A percentile compares a stretch with the other conserved stretches of the same genome.
phyloP scores from a whole-genome alignment of 805 yeast species.

The Metschnikowia proteae region DNA sequence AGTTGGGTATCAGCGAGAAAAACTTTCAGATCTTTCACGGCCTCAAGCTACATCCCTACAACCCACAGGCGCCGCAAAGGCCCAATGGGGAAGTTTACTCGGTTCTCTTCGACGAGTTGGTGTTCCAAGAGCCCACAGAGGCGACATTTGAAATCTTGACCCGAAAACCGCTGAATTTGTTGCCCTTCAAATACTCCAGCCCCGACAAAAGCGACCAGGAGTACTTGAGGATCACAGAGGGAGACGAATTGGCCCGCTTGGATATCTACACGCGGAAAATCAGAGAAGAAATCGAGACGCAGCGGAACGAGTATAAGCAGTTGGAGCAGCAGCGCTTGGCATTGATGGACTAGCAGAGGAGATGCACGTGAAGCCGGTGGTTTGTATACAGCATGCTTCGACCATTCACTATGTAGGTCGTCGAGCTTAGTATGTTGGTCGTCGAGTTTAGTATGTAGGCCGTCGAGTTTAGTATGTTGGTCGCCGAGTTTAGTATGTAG shows the following conservation, averaged over 20 bases:
- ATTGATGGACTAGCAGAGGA: conserved; percentile 26
- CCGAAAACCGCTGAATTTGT: conserved; percentile 56
- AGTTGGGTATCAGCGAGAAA: conserved; percentile 64
- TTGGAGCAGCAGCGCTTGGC: conserved; percentile 42
- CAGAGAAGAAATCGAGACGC: conserved; percentile 39
- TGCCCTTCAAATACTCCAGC: conserved; percentile 35
- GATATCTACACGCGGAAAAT: conserved; percentile 38
- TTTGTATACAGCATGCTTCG: no score
- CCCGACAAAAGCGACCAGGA: conserved; percentile 40
- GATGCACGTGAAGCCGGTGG: no score
- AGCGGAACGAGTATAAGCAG: conserved; percentile 36
- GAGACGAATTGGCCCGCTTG: conserved; percentile 39
- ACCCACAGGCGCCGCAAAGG: conserved; percentile 35
- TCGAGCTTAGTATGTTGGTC: not conserved
- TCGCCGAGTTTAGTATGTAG: no score
- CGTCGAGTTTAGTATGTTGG: no score
- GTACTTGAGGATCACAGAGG: conserved; percentile 37
- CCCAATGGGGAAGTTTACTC: conserved; percentile 43
- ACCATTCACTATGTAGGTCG: no score
- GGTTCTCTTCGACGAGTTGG: conserved; percentile 78
- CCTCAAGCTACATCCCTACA: conserved; percentile 86
- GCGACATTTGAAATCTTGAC: conserved; percentile 76
- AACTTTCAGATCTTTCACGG: conserved; percentile 83
- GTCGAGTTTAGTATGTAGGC: no score
- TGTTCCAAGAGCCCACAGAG: conserved; percentile 95